Evolutionary conservation across 805 yeast genomes (phyloP), one percentile per base, ranked within the genome.

Genomic region (Starmerella asiatica): DNA sequence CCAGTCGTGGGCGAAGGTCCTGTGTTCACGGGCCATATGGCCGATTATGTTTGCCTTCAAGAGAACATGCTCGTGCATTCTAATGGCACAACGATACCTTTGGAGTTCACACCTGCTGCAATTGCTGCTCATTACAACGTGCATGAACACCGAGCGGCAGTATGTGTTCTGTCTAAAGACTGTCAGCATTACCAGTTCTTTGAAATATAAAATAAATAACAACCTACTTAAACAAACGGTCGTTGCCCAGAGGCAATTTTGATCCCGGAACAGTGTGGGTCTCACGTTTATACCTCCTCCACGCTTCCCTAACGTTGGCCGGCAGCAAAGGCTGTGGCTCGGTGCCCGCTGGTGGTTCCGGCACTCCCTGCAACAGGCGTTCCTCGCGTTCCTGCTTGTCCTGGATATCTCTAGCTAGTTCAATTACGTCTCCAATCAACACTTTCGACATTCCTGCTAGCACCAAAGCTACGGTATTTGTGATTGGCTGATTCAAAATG

Each of bases 381-480:
- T 38, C 39, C 14, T 17, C 6, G 4, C 24, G 39, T 27, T 19
- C 21, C 32, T 62, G 60, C 24, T 65, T 64, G 39, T 69, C 64
- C 54, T 82, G 86, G 1, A 81, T 73, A 38, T 74, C 79, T 45
- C 77, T 68, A 0, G 94, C 93, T 51, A 73, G 67, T 46, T 86
- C 93, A 11, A 86, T 79, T 15, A 86, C 70, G 51, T 86, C 96
- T 11, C 94, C 94, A n/a, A 85, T 70, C 56, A 82, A 77, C 50
- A 83, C 80, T 56, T 86, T 86, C 2, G 93, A 80, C 40, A 84
- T 70, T 57, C 95, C 94, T 5, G 88, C 81, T 34, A 86, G 59
- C 7, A 84, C 76, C 38, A 82, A 76, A 0, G 93, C 80, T 18
- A 84, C 77, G 45, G 79, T 80, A 42, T 72, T 81, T 2, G 88